Evolutionary conservation across 2,329 filamentous ascomycete species (phyloP), one percentile per base, ranked within the genome.

Genomic region (Tolypocladium paradoxum): DNA sequence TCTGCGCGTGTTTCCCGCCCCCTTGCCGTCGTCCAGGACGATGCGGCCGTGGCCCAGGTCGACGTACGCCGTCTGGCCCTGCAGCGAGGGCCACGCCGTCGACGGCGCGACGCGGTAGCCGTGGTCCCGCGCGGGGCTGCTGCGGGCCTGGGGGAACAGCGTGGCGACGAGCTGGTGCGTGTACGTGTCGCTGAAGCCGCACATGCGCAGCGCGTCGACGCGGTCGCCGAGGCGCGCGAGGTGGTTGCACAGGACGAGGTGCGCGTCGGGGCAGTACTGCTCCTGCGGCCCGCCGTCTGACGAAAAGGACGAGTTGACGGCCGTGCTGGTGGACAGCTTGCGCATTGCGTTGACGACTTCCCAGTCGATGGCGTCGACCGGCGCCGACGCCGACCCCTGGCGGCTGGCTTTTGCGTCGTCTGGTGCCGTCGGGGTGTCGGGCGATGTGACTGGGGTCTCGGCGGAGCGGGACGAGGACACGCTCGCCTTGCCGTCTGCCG

Each of bases 141-240:
- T 18, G 22, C 22, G 20, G 7, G 43, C 18, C 1, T 51, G n/a
- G 0, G 61, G 57, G 38, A 70, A 68, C 7, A 70, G 33, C 0
- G 59, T 57, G 16, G 57, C 49, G 12, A 69, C 51, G 29, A 70
- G 58, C 9, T 51, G 53, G 29, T 60, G 53, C 0, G 65, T 64
- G 54, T 68, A 71, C 0, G 48, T 14, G 14, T 68, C 62, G 53
- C 58, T 62, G 55, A 73, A 71, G 2, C 70, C 70, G 24, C 64
- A 68, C 52, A 73, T 64, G 20, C 70, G 65, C 7, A 68, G 54
- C 0, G 68, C 66, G 35, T 59, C 54, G 46, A 72, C 52, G 1
- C 62, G 59, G 6, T 61, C 66, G 12, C 55, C 58, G 2, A 73
- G 64, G 1, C 53, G 56, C 5, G 63, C 34, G 4, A 73, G 55